A percentile compares a stretch with the other conserved stretches of the same genome.
Evolutionary conservation across 2,329 filamentous ascomycete species (phyloP).

Genomic region (Diatrype stigma): DNA sequence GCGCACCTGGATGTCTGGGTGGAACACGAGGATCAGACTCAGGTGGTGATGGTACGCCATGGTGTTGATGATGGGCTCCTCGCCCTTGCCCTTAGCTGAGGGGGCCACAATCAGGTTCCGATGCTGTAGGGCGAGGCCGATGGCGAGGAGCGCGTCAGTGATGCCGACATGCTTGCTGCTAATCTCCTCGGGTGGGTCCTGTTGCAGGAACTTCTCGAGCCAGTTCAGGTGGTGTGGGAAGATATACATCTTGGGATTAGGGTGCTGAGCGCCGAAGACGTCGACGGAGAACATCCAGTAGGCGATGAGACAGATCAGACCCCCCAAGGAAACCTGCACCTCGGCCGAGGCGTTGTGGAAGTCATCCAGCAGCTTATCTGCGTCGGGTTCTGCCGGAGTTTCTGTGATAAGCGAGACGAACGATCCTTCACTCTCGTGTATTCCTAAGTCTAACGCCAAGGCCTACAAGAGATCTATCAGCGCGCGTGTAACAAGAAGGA

Average conservation of each 20-base stretch:
- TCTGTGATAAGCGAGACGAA: constrained; percentile 44
- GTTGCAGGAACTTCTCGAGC: constrained; percentile 49
- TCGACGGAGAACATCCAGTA: constrained; percentile 61
- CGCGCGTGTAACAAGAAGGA: no score
- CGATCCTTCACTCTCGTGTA: constrained; percentile 41
- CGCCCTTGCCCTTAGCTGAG: constrained; percentile 10
- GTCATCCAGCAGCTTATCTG: constrained; percentile 32
- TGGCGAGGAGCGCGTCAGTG: constrained; percentile 54
- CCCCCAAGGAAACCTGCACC: constrained; percentile 55
- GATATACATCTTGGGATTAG: constrained; percentile 49
- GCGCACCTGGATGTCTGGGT: constrained; percentile 49
- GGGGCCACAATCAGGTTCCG: constrained; percentile 37
- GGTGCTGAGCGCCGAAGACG: constrained; percentile 54
- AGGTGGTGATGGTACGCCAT: constrained; percentile 59
- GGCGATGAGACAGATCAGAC: constrained; percentile 54
- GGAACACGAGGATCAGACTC: constrained; percentile 54
- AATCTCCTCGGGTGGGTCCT: constrained; percentile 42
- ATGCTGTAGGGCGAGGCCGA: constrained; percentile 57
- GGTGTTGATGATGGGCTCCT: constrained; percentile 34
- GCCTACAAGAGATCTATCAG: constrained; percentile 37
- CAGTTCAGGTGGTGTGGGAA: constrained; percentile 58
- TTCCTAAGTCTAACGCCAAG: constrained; percentile 58
- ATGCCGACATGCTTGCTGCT: constrained; percentile 50
- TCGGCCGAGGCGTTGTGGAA: constrained; percentile 41
- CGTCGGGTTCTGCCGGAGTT: constrained; percentile 35